These are phyloP conservation scores for Pleurotus giganteus DNA, from an alignment of 768 basidiomycete species.

Conservation along the genomic window DNA sequence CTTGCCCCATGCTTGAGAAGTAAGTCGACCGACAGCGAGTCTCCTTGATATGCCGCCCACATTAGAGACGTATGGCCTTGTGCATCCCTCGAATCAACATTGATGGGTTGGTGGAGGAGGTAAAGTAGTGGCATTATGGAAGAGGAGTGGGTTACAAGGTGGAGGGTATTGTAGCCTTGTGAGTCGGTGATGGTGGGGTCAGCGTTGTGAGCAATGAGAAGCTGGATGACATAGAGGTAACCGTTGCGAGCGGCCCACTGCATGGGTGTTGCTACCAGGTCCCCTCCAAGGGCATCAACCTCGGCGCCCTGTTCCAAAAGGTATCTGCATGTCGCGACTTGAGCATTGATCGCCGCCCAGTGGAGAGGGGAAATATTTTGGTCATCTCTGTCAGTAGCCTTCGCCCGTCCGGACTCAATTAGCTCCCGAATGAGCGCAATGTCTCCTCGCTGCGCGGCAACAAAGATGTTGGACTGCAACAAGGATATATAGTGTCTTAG, in stretches of 20 bases:
- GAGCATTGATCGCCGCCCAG: slow-evolving; percentile 98
- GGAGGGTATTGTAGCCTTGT: slow-evolving; percentile 95
- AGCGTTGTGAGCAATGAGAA: slow-evolving; percentile 85
- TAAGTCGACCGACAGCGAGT: slow-evolving; percentile 91
- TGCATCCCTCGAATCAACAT: slow-evolving; percentile 85
- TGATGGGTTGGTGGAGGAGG: slow-evolving; percentile 89
- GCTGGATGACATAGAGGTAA: slow-evolving; percentile 92
- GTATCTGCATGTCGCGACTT: slow-evolving; percentile 83
- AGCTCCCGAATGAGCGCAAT: slow-evolving; percentile 60
- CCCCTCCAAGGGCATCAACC: slow-evolving; percentile 92
- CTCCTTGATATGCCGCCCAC: slow-evolving; percentile 99
- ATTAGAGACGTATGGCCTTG: slow-evolving; percentile 94
- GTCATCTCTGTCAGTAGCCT: slow-evolving; percentile 76
- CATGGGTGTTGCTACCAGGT: slow-evolving; percentile 90
- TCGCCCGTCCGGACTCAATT: slow-evolving; percentile 67
- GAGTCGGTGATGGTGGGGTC: slow-evolving; percentile 90
- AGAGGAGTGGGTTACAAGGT: slow-evolving; percentile 92
- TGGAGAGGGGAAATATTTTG: slow-evolving; percentile 95
- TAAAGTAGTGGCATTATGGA: slow-evolving; percentile 94
- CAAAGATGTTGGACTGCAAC: slow-evolving; percentile 63
- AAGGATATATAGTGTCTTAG: not conserved
- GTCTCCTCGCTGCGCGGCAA: slow-evolving; percentile 88
- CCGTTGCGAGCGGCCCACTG: slow-evolving; percentile 99
- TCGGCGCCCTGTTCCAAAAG: slow-evolving; percentile 92
- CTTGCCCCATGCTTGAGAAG: slow-evolving; percentile 87